Conservation (phyloP, 208 protist species). For the Leptomonas pyrrhocoris region DNA sequence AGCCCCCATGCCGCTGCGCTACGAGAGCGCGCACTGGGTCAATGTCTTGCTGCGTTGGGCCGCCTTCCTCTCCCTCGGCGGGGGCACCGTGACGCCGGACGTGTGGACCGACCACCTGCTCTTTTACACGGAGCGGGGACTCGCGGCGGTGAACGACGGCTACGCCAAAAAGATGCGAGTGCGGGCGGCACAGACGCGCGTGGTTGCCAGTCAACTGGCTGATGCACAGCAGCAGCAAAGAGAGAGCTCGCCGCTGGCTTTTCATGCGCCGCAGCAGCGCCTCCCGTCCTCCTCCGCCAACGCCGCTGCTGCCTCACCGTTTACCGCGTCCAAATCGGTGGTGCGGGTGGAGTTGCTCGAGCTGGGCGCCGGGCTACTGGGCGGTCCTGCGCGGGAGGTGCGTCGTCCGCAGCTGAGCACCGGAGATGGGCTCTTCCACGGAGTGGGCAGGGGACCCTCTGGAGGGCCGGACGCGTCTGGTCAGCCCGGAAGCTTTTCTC, state of each 20-base stretch:
- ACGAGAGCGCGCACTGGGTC: conserved; percentile 67
- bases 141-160: conserved; percentile 11
- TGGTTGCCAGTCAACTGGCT: conserved; percentile 4
- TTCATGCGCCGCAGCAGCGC: background rate
- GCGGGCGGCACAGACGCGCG: conserved; percentile 7
- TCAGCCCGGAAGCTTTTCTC: background rate
- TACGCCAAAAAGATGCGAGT: conserved; percentile 27
- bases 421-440: background rate
- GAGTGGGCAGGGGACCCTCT: background rate
- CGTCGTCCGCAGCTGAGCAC: conserved; percentile 9
- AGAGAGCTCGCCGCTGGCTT: background rate
- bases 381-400: conserved; percentile 15
- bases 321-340: conserved; percentile 8
- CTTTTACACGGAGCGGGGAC: conserved; percentile 36
- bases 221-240: background rate
- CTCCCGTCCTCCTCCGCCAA: background rate
- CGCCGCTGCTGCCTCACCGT: conserved; percentile 12
- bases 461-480: background rate
- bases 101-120: conserved; percentile 71
- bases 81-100: conserved; percentile 57
- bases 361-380: conserved; percentile 26
- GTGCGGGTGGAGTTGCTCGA: conserved; percentile 31
- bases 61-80: conserved; percentile 66
- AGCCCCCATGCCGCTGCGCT: conserved; percentile 22
- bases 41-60: conserved; percentile 64